These are phyloP conservation scores for Cordyceps tenuipes DNA, from an alignment of 2,329 filamentous ascomycete species.

Conservation along the genomic window DNA sequence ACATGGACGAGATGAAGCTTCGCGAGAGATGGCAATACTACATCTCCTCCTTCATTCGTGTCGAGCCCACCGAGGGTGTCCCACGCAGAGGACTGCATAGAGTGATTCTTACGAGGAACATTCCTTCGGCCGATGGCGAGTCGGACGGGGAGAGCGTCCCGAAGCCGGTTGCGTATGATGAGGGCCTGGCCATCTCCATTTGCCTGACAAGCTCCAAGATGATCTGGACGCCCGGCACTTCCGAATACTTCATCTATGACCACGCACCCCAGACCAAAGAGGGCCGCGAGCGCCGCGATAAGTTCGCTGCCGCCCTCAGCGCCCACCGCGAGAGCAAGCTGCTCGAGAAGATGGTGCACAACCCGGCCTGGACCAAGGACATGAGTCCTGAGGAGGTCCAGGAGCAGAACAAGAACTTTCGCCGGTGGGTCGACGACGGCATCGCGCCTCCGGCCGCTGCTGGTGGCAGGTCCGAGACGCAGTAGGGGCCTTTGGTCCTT, in stretches of 20 bases:
- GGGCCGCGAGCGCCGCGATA: conserved; percentile 42
- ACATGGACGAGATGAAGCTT: conserved; percentile 78
- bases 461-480: conserved; percentile 25
- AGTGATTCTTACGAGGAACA: conserved; percentile 62
- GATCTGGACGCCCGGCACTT: conserved; percentile 62
- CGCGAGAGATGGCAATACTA: conserved; percentile 90
- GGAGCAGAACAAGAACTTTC: conserved; percentile 60
- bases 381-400: conserved; percentile 70
- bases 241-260: conserved; percentile 66
- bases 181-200: conserved; percentile 64
- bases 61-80: conserved; percentile 80
- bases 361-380: conserved; percentile 72
- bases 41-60: conserved; percentile 80
- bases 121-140: conserved; percentile 53
- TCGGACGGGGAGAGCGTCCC: conserved; percentile 55
- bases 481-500: conserved; percentile 12
- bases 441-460: conserved; percentile 27
- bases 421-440: conserved; percentile 45
- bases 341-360: conserved; percentile 73
- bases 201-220: conserved; percentile 73
- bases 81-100: conserved; percentile 56
- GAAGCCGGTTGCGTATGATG: conserved; percentile 53
- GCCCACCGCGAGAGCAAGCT: conserved; percentile 63
- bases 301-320: conserved; percentile 43
- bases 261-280: conserved; percentile 60